Conservation (phyloP, 1,284 basidiomycete species). For the Fomitopsis betulina region DNA sequence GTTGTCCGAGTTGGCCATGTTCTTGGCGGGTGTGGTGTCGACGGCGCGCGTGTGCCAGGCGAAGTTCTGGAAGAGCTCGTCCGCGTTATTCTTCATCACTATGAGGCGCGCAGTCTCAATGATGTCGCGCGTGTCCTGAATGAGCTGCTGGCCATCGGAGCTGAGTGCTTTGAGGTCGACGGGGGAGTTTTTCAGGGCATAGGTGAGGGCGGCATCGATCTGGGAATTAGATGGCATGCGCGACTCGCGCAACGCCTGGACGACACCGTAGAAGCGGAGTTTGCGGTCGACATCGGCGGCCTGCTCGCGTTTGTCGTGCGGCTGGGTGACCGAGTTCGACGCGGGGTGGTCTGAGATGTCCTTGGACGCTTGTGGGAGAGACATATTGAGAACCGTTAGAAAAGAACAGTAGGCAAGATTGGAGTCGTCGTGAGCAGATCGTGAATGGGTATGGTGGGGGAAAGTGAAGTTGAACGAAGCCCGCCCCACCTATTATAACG, state of each 20-base stretch:
- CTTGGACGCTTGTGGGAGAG: slow-evolving; percentile 55
- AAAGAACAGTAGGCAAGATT: not conserved
- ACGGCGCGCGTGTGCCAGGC: slow-evolving; percentile 70
- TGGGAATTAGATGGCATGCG: slow-evolving; percentile 79
- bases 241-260: slow-evolving; percentile 76
- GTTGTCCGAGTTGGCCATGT: slow-evolving; percentile 35
- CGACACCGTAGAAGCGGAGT: slow-evolving; percentile 70
- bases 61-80: slow-evolving; percentile 88
- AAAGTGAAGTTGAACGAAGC: not conserved
- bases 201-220: slow-evolving; percentile 69
- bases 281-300: slow-evolving; percentile 65
- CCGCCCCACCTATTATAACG: not conserved
- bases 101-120: slow-evolving; percentile 67
- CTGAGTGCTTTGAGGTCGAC: slow-evolving; percentile 67
- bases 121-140: slow-evolving; percentile 72
- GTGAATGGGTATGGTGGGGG: not conserved
- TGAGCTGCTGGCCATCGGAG: slow-evolving; percentile 70
- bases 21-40: slow-evolving; percentile 40
- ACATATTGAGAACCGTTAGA: slow-evolving; percentile 37
- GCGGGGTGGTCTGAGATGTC: slow-evolving; percentile 55
- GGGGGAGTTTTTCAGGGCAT: slow-evolving; percentile 65
- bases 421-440: not conserved
- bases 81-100: slow-evolving; percentile 79
- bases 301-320: slow-evolving; percentile 47
- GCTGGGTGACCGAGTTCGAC: slow-evolving; percentile 50